phyloP scores from a whole-genome alignment of 192 early-diverging fungal species.

The Umbelopsis vinacea region DNA sequence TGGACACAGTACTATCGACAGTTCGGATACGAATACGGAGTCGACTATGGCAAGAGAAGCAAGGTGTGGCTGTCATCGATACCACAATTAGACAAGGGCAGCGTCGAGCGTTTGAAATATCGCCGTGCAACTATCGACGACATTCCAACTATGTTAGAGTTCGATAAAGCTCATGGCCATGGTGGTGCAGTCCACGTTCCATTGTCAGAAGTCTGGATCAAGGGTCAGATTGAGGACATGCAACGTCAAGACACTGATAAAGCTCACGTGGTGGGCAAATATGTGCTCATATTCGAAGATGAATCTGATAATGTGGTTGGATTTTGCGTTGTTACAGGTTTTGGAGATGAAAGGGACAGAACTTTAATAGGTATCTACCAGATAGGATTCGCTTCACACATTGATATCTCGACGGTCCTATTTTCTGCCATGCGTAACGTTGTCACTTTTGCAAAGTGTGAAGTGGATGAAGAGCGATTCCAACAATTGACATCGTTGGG shows the following conservation, averaged over 20 bases:
- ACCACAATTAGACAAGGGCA: not conserved
- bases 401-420: not conserved
- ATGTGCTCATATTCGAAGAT: not conserved
- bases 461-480: not conserved
- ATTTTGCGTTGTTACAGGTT: not conserved
- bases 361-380: not conserved
- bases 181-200: not conserved
- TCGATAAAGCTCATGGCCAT: not conserved
- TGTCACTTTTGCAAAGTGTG: not conserved
- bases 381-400: not conserved
- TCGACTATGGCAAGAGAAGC: not conserved
- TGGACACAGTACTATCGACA: constrained; percentile 4
- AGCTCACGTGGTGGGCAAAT: not conserved
- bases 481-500: not conserved
- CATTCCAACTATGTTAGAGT: not conserved
- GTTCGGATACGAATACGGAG: constrained; percentile 8
- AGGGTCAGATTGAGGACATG: not conserved
- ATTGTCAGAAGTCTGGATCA: constrained; percentile 4
- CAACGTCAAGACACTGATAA: not conserved
- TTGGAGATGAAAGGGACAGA: not conserved
- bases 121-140: constrained; percentile 3
- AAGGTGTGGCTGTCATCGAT: not conserved
- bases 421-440: constrained; percentile 10
- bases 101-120: not conserved
- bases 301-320: not conserved